Base-by-base conservation (phyloP, 306 rosid species). In the Spatholobus suberectus region DNA sequence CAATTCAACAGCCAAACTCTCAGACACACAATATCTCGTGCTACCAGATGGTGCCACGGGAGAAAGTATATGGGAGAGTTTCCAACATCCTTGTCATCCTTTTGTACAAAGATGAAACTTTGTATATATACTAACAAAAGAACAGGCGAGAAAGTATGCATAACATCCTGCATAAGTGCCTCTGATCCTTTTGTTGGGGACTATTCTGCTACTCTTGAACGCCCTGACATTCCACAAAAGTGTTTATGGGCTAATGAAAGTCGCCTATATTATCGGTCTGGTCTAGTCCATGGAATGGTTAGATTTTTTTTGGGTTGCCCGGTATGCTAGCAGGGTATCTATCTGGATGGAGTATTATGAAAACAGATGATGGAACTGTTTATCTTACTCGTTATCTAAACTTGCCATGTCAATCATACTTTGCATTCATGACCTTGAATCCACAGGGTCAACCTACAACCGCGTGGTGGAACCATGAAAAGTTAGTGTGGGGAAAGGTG, bases 11-110 rank as follows among this genome's bases (percentile, higher is more conserved):
- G 89, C 88, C 5, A 35, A 71, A 54, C 91, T 87, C 27, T 57
- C 26, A 0, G 90, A 87, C 13, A 23, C 69, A 1, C 89, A 89
- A n/a, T 83, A 81, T 32, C 52, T 87, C 0, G 62, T 88, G 5
- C 81, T 88, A 27, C 4, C 7, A 2, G 82, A 77, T 21, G 18
- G 1, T 5, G 12, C 4, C 12, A 62, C 75, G 1, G 81, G 54
- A 10, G 1, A 24, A 41, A 0, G 1, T 20, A 1, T 80, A 0
- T 87, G 90, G 88, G 70, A 80, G 44, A 87, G 89, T 57, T 87
- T 87, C 52, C 62, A 81, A 55, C 37, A 82, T 51, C 90, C 83
- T 9, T 0, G 32, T 5, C 68, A 87, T 55, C 37, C 82, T 1
- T 0, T 52, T 0, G 8, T 89, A 24, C 77, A 41, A 24, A 1